These are phyloP conservation scores for Periconia macrospinosa DNA, from an alignment of 2,329 filamentous ascomycete species.

Conservation along the genomic window DNA sequence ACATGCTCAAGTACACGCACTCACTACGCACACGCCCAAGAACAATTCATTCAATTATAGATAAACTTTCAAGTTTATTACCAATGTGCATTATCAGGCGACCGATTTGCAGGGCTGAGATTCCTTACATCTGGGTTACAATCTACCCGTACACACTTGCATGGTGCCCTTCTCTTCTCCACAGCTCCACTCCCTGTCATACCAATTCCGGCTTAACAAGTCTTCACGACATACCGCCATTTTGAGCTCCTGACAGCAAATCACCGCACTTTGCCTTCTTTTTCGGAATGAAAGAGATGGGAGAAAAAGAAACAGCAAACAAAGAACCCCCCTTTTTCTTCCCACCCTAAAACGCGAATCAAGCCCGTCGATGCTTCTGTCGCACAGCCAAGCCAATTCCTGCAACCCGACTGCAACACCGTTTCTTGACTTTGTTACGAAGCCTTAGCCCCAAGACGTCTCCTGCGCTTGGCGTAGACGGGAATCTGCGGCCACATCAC, in stretches of 20 bases:
- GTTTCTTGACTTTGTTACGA: conserved; percentile 4
- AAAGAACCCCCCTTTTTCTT: background rate
- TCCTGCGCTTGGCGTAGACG: no score
- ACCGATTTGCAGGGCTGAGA: background rate
- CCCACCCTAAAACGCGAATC: background rate
- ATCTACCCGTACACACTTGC: background rate
- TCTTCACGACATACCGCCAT: background rate
- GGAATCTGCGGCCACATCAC: background rate
- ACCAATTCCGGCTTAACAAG: background rate
- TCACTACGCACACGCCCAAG: background rate
- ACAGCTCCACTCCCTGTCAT: background rate
- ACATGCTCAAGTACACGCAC: no score
- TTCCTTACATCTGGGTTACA: background rate
- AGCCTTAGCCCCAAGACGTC: background rate
- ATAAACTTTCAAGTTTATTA: no score
- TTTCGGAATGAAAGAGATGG: no score
- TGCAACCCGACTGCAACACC: conserved; percentile 7
- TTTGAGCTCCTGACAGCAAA: background rate
- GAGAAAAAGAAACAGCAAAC: no score
- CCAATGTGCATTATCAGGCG: background rate
- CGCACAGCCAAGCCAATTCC: conserved; percentile 13
- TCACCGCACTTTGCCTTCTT: background rate
- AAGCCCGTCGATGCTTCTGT: background rate
- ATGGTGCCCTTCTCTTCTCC: background rate
- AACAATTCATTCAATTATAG: no score